Percentiles rank a stretch among this genome's conserved stretches.
These are phyloP conservation scores for Cymbidium sinense DNA, from an alignment of 106 monocot genomes.

Conservation along the genomic window DNA sequence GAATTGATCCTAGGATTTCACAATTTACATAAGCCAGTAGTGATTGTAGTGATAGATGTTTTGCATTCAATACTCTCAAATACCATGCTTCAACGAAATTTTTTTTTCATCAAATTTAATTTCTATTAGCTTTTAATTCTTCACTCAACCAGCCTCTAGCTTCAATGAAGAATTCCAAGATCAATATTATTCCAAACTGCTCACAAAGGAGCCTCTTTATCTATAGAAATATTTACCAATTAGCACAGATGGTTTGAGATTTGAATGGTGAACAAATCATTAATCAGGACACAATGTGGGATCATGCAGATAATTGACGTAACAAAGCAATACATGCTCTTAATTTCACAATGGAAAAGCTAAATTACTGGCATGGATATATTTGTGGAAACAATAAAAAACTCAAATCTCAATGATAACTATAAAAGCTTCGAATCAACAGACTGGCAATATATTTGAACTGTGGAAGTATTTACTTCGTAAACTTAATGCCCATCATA, in stretches of 20 bases:
- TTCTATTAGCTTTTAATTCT: no score
- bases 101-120: no score
- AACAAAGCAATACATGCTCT: neutral
- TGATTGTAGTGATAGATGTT: no score
- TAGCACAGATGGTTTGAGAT: no score
- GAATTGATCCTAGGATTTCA: no score
- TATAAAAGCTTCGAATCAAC: neutral
- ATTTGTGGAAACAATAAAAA: neutral
- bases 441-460: neutral
- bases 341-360: neutral
- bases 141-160: no score
- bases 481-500: constrained; percentile 86
- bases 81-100: no score
- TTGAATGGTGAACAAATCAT: neutral
- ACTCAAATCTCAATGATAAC: neutral
- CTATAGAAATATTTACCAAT: no score
- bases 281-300: neutral
- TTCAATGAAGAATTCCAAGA: neutral
- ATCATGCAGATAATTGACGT: neutral
- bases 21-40: no score
- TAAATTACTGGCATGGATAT: neutral
- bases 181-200: neutral
- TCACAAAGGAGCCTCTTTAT: no score
- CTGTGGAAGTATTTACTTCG: constrained; percentile 41
- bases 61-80: no score